Base-by-base conservation (phyloP, 2,329 filamentous ascomycete genomes). In the Fusarium clavum region DNA sequence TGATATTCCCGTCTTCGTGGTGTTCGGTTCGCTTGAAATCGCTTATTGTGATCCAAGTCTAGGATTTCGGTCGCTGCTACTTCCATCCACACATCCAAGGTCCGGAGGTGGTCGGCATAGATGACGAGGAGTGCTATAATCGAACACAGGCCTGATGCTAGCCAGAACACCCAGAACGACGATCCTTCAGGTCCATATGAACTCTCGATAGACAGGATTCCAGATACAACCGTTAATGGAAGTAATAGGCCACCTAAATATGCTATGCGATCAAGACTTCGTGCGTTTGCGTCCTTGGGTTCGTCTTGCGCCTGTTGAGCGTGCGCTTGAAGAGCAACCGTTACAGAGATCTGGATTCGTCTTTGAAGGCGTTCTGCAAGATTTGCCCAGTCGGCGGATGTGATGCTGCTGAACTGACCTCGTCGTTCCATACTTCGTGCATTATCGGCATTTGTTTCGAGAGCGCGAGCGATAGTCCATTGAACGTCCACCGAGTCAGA, bases 91-190 rank as follows among this genome's bases (percentile, higher is more conserved):
- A 86, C 83, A 69, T 84, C 80, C 38, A 79, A 74, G 45, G 77
- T 81, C 44, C 84, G 80, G 46, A 86, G 78, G 44, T 81, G 81
- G 64, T 86, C 84, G 11, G 83, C 80, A 69, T 86, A 84, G 57
- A 86, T 85, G 57, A 86, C 68, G 6, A 82, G 64, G 3, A 86
- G 56, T 0, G 81, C 80, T 2, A 82, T 11, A 16, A 81, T 58
- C 4, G 79, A 77, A 2, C 83, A 77, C 6, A 83, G 79, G 0
- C 81, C 71, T 5, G 81, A 78, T 5, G 79, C 77, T 2, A 80
- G 80, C 85, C 85, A 86, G 62, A 85, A 86, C 0, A 86, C 79
- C 79, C 79, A 86, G 74, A 86, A 86, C 20, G 75, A 73, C 18
- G 66, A 32, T 1, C 79, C 78, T n/a, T 76, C 79, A 0, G 85